Conservation (phyloP, 805 yeast species). For the Metschnikowia continentalis region DNA sequence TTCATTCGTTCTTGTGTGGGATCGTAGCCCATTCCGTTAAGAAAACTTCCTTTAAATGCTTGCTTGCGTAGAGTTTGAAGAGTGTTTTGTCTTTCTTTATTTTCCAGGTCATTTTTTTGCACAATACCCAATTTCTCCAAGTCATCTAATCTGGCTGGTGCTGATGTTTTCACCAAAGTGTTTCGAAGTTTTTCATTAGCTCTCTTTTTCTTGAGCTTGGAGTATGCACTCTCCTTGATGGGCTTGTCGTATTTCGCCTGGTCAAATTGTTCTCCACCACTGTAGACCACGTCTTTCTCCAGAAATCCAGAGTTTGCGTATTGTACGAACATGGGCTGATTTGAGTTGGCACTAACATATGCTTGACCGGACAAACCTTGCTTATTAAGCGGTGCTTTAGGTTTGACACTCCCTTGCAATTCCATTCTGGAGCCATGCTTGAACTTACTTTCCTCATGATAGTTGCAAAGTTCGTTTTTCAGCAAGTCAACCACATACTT, state of each 20-base stretch:
- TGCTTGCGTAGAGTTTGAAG: conserved; percentile 19
- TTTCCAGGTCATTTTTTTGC: conserved; percentile 17
- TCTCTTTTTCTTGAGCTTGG: conserved; percentile 16
- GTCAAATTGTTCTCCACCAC: conserved; percentile 18
- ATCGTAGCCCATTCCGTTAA: conserved; percentile 48
- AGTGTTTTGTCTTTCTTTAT: conserved; percentile 11
- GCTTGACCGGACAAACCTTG: conserved; percentile 22
- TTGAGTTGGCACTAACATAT: conserved; percentile 20
- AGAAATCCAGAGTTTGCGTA: conserved; percentile 13
- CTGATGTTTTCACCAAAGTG: conserved; percentile 10
- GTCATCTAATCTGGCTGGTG: conserved; percentile 12
- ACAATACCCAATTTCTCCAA: conserved; percentile 18
- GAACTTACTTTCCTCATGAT: conserved; percentile 59
- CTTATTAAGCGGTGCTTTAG: conserved; percentile 52
- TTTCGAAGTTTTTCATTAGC: conserved; percentile 17
- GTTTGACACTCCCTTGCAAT: conserved; percentile 55
- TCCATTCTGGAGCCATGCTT: conserved; percentile 64
- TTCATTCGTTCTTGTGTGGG: conserved; percentile 32
- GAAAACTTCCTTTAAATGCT: conserved; percentile 38
- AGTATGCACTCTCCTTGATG: conserved; percentile 12
- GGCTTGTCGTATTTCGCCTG: conserved; percentile 18
- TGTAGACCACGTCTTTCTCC: conserved; percentile 14
- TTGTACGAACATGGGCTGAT: conserved; percentile 20
- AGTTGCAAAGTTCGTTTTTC: conserved; percentile 59
- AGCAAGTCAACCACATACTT: conserved; percentile 54